Base-by-base conservation (phyloP, 495 filamentous ascomycete species). In the Aspergillus olivimuriae region DNA sequence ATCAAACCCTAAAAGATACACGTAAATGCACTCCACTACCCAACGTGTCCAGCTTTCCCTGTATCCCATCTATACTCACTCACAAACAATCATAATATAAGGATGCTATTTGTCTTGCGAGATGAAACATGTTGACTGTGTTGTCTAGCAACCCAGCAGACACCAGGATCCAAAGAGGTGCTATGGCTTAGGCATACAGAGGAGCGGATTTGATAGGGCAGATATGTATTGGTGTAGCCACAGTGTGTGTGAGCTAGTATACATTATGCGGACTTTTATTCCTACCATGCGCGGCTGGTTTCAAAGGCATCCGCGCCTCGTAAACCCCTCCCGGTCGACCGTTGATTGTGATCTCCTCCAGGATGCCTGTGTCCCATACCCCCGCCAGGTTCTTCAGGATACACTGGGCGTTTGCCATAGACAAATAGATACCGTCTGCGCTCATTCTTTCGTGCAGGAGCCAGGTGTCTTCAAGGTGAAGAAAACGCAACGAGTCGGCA, bases 391-490 rank as follows among this genome's bases (percentile, higher is more conserved):
- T 39, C 7, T 23, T 6, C 11, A 39, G 24, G 15, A 39, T 26
- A 2, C 19, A 22, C 17, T 39, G 11, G 15, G 36, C 36, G 24
- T 15, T 34, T 7, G 16, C 31, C 41, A 23, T 26, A 9, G 41
- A 43, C 24, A 43, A 10, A 34, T 22, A 35, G 12, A 43, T 34
- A 5, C 41, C 31, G 15, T 43, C 31, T 7, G 14, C 14, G 6
- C 24, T 22, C 3, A 43, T 20, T 32, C 19, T 21, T 24, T 43
- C 41, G 14, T 34, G 17, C 16, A 43, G 30, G 2, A 43, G 11
- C 41, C 41, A 43, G n/a, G 20, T 34, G n/a, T 43, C 22, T 17
- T 43, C 41, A 6, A 43, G 14, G 20, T 43, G 41, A 24, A 43
- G 41, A 26, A 4, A 24, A 11, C 31, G 18, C 7, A 43, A 26